phyloP scores from a whole-genome alignment of 495 filamentous ascomycete species.

The Gamarada debralockiae region DNA sequence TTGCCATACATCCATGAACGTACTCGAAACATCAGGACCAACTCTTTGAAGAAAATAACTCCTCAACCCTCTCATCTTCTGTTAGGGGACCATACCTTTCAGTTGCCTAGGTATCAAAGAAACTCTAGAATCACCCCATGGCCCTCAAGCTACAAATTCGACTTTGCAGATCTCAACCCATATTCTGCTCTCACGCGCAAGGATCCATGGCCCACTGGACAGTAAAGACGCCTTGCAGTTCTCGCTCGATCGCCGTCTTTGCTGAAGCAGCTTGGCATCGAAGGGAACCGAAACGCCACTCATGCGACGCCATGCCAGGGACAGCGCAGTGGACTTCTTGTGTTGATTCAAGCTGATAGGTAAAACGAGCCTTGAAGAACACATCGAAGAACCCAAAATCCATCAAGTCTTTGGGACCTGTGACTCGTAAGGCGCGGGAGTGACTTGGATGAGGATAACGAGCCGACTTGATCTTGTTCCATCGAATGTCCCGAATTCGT shows the following conservation, averaged over 20 bases:
- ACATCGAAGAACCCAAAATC: not conserved
- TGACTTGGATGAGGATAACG: not conserved
- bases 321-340: not conserved
- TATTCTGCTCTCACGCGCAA: not conserved
- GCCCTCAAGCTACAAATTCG: no score
- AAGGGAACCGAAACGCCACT: not conserved
- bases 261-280: not conserved
- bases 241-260: conserved; percentile 1
- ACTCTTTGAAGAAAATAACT: no score
- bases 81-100: no score
- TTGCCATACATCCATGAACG: no score
- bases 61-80: no score
- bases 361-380: not conserved
- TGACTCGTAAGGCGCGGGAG: not conserved
- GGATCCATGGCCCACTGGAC: not conserved
- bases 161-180: no score
- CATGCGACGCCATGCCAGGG: not conserved
- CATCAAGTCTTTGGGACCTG: not conserved
- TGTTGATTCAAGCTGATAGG: not conserved
- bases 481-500: no score
- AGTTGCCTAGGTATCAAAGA: no score
- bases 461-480: not conserved
- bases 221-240: not conserved
- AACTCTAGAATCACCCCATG: no score
- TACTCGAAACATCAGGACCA: no score